Evolutionary conservation across 2,329 filamentous ascomycete genomes (phyloP), one percentile per base, ranked within the genome.

Genomic region (Cladosporium sp.): DNA sequence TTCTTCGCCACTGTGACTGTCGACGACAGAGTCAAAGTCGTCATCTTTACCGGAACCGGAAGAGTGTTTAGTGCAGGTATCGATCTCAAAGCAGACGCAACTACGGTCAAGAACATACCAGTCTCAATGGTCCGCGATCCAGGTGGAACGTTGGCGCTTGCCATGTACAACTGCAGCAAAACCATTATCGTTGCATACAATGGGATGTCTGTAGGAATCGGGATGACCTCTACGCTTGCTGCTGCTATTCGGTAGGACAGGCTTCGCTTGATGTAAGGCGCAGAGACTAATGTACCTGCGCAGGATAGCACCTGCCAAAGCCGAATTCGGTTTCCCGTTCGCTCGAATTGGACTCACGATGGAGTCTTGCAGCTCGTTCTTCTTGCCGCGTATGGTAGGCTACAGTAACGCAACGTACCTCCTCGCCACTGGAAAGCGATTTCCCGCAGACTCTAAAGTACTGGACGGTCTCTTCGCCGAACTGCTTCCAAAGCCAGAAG

Each of bases 141-240:
- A 30, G 85, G 86, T 60, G 86, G 86, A 2, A 78, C 79, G 64
- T 81, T 85, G 21, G 76, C 82, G 13, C 78, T 89, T 5, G 84
- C 86, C 46, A 84, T 88, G 69, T 81, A 85, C 73, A 77, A 79
- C 53, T 88, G 86, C 76, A 75, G 73, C 64, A 89, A 88, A 74
- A 86, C 86, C 58, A 82, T 85, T 51, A 79, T 88, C 65, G 84
- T 81, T 0, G 86, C 86, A 5, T 79, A 88, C 65, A 86, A 88
- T 73, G 86, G 86, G 21, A 80, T 80, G 54, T 85, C 85, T 23
- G 86, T 88, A 3, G 86, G 86, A 59, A 81, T 88, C 3, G 86
- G 86, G 26, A 84, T 88, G 69, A 88, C 86, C 43, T 86, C 88
- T 83, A 86, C 85, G 32, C 79, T 88, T 4, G 81, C 86, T 1